Conservation (phyloP, 441 rosid genomes). For the Sinapis alba region DNA sequence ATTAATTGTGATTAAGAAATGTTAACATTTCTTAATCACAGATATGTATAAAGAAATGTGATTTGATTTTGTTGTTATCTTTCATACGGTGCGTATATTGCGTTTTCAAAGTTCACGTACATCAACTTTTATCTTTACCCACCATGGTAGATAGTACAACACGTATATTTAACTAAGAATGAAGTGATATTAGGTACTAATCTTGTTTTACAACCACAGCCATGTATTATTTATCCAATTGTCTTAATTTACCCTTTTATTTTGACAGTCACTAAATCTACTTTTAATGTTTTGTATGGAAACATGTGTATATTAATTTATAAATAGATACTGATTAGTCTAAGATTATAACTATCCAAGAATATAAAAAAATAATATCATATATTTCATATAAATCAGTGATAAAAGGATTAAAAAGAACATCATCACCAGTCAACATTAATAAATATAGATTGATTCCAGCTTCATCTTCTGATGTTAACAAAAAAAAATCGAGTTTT, state of each 20-base stretch:
- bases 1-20: not conserved
- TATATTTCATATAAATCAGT: not conserved
- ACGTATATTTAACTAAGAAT: conserved; percentile 3
- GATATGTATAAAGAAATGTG: not conserved
- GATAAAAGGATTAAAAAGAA: not conserved
- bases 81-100: conserved; percentile 16
- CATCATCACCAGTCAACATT: not conserved
- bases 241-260: not conserved
- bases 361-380: not conserved
- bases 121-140: conserved; percentile 5
- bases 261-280: not conserved
- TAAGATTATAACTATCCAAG: not conserved
- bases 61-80: conserved; percentile 14
- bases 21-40: not conserved
- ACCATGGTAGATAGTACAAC: conserved; percentile 20
- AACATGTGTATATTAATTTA: not conserved
- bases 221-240: not conserved
- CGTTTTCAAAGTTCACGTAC: not conserved
- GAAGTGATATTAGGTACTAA: conserved; percentile 16
- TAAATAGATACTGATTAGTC: not conserved
- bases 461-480: not conserved
- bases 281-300: not conserved
- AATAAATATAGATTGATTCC: not conserved
- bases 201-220: conserved; percentile 14
- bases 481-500: not conserved